Evolutionary conservation across 345 rosid species (phyloP).

Genomic region (Populus nigra): DNA sequence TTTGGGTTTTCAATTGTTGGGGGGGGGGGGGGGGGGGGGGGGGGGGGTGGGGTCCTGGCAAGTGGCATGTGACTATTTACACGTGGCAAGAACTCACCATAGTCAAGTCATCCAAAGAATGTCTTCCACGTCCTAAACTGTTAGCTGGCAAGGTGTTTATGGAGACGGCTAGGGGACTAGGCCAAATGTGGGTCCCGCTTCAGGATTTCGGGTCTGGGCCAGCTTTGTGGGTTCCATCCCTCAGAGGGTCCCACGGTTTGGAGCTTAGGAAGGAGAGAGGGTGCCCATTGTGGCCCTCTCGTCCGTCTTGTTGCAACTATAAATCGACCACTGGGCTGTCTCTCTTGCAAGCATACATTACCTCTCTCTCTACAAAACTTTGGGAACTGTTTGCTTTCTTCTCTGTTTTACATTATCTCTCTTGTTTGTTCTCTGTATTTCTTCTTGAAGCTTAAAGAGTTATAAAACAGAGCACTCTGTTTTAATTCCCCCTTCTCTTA

Average conservation of each 20-base stretch:
- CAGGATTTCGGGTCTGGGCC: neutral
- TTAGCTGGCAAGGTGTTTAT: neutral
- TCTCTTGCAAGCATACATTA: neutral
- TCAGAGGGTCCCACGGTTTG: neutral
- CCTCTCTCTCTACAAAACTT: neutral
- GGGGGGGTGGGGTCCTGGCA: neutral
- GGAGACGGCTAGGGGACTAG: slow-evolving; percentile 4
- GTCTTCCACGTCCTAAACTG: slow-evolving; percentile 20
- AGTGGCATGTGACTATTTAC: neutral
- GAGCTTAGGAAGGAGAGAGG: neutral
- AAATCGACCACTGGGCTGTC: neutral
- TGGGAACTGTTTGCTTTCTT: neutral
- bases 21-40: too few relatives aligned
- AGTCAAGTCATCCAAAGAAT: slow-evolving; percentile 14
- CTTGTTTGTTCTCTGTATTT: neutral
- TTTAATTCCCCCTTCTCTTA: slow-evolving; percentile 5
- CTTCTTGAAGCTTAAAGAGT: neutral
- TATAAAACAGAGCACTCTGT: slow-evolving; percentile 14
- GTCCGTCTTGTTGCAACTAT: slow-evolving; percentile 11
- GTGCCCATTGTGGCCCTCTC: neutral
- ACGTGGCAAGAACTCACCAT: slow-evolving; percentile 16
- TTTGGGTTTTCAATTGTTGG: neutral
- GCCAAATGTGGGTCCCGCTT: neutral
- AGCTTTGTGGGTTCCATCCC: neutral
- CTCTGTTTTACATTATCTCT: neutral